phyloP scores from a whole-genome alignment of 208 protist genomes.

The Novymonas esmeraldas region DNA sequence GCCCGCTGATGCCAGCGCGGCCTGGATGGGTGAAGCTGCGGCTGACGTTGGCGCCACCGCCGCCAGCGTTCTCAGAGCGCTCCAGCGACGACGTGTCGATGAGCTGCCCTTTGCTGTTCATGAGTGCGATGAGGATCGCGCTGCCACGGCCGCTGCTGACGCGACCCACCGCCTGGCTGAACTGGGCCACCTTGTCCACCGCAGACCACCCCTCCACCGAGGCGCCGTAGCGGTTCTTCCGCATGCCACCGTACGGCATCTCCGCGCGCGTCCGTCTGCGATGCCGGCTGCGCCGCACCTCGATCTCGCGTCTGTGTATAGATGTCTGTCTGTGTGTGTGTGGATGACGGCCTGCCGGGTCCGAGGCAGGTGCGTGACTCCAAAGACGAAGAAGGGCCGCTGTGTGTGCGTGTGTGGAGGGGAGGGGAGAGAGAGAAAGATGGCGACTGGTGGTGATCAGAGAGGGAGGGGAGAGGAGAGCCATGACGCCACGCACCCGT shows the following conservation, averaged over 20 bases:
- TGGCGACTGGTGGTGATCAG: conserved; percentile 8
- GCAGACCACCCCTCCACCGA: conserved; percentile 59
- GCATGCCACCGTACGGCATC: conserved; percentile 8
- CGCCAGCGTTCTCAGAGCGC: background rate
- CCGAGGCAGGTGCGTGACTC: too few relatives aligned
- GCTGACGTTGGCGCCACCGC: background rate
- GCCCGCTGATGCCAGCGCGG: background rate
- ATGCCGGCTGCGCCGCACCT: too few relatives aligned
- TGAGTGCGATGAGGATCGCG: conserved; percentile 62
- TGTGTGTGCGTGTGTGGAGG: background rate
- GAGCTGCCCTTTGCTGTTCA: conserved; percentile 24
- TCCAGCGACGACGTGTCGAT: conserved; percentile 6
- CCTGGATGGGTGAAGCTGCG: background rate
- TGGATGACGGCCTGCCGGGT: background rate
- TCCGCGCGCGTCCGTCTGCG: background rate
- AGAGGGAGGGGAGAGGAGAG: conserved; percentile 6
- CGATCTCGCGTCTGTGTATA: background rate
- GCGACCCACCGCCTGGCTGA: conserved; percentile 83
- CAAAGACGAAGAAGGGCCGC: background rate
- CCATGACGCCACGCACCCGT: background rate
- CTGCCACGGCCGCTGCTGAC: conserved; percentile 64
- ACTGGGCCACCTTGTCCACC: conserved; percentile 78
- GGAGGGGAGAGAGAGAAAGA: background rate
- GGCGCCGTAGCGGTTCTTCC: conserved; percentile 19
- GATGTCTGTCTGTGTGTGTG: background rate